Base-by-base conservation (phyloP, 169 alveolate species). In the Cyclospora cayetanensis region DNA sequence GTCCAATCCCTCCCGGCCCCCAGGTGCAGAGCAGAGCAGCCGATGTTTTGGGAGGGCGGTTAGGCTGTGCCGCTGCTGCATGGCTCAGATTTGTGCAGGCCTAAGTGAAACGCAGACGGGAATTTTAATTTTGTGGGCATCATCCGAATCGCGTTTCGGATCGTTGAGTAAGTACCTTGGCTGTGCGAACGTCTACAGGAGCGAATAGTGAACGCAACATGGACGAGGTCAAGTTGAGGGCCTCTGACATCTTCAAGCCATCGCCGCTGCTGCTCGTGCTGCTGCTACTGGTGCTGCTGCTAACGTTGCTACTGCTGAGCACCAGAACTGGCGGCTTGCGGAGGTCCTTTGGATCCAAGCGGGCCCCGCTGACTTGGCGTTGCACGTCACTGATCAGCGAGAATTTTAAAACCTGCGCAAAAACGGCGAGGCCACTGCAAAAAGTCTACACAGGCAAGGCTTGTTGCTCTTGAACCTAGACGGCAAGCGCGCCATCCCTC, bases 341-440 rank as follows among this genome's bases (percentile, higher is more conserved):
- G 88, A 83, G 93, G 92, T 94, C 96, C 3, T 91, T 37, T 25
- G 85, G 80, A 68, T 92, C 90, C 46, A 85, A 35, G 37, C 95
- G 88, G 25, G 95, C 94, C 22, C 72, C 90, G 50, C 53, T 25
- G 1, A 55, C 66, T 52, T 29, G 84, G 46, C 80, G 43, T 25
- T 94, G 94, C 34, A 94, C 91, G 52, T 94, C 96, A 4, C 83
- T 91, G 88, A 90, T 85, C 22, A 93, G 46, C 55, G 94, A 35
- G 55, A 90, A 94, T 29, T 55, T 31, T 63, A 66, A 72, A 4
- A 94, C 94, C 50, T 83, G 77, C 77, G 35, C 77, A 66, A n/a
- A n/a, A n/a, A n/a, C n/a, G n/a, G n/a, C n/a, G n/a, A n/a, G n/a
- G n/a, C n/a, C n/a, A n/a, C n/a, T n/a, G n/a, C n/a, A n/a, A n/a